These are phyloP conservation scores for Cornus suecica DNA, from an alignment of 148 eudicot species.

Conservation along the genomic window DNA sequence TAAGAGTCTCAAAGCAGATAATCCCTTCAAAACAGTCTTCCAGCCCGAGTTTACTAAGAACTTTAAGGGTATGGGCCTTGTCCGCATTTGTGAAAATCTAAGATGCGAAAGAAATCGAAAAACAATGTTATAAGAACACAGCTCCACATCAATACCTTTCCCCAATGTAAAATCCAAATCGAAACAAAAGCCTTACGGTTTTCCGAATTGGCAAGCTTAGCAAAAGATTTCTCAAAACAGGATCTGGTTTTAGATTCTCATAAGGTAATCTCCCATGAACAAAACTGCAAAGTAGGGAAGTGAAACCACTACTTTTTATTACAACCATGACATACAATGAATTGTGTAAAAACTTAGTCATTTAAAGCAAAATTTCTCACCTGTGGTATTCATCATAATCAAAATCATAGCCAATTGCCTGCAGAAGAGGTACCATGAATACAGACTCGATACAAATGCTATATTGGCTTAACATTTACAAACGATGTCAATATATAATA, in stretches of 20 bases:
- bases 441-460: neutral
- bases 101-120: neutral
- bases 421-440: neutral
- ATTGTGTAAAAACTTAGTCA: neutral
- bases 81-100: conserved; percentile 94
- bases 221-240: conserved; percentile 54
- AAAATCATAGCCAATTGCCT: conserved; percentile 95
- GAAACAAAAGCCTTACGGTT: conserved; percentile 52
- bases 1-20: conserved; percentile 85
- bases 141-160: neutral
- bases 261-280: conserved; percentile 83
- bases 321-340: neutral
- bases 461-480: neutral
- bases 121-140: neutral
- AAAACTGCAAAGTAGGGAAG: conserved; percentile 38
- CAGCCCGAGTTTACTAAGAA: conserved; percentile 54
- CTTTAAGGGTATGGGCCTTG: conserved; percentile 58
- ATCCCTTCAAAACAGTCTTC: conserved; percentile 92
- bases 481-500: neutral
- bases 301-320: neutral
- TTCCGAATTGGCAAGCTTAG: conserved; percentile 70
- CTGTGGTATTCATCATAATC: conserved; percentile 82
- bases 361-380: conserved; percentile 23
- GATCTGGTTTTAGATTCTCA: conserved; percentile 70
- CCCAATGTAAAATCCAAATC: neutral